Base-by-base conservation (phyloP, 805 yeast genomes). In the Schizosaccharomyces japonicus region DNA sequence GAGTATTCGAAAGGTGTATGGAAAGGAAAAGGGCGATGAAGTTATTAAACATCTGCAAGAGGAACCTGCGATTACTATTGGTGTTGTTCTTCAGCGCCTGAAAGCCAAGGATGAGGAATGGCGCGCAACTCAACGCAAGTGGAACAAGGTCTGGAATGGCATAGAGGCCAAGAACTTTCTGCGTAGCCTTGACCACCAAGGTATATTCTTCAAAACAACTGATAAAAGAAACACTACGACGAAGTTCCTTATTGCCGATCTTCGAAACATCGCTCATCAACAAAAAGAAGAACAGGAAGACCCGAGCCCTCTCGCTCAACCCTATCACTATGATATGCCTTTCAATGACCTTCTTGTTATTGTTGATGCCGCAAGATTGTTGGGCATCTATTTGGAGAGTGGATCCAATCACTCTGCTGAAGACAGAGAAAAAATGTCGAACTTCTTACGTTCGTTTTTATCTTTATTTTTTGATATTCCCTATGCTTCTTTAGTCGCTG, bases 101-200 rank as follows among this genome's bases (percentile, higher is more conserved):
- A 90, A 90, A 63, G 96, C 90, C 63, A 90, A 90, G 63, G 98
- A 92, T 60, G 96, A 90, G 63, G 98, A 90, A 63, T 90, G 99
- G 99, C 81, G 83, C 61, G 74, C 95, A 52, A 84, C 95, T 1
- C 99, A 90, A 57, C 75, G 96, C 56, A 98, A 90, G 60, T 90
- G 99, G 99, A 90, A 87, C 63, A 87, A 87, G 60, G 93, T 85
- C 13, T 90, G 99, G 99, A 76, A 98, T 58, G 98, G 87, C 63
- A 75, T 93, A 64, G 98, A 90, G 62, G 94, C 85, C 58, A 85
- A 83, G 57, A 94, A 84, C 0, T 85, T 80, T 60, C 82, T 75
- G 66, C 90, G 90, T 61, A 81, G 95, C 2, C 68, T 90, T 53
- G 99, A 90, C 60, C 99, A 90, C 60, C 66, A 87, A 52, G 99